Evolutionary conservation across 805 yeast genomes (phyloP).

Genomic region (Vanderwaltozyma yarrowii): DNA sequence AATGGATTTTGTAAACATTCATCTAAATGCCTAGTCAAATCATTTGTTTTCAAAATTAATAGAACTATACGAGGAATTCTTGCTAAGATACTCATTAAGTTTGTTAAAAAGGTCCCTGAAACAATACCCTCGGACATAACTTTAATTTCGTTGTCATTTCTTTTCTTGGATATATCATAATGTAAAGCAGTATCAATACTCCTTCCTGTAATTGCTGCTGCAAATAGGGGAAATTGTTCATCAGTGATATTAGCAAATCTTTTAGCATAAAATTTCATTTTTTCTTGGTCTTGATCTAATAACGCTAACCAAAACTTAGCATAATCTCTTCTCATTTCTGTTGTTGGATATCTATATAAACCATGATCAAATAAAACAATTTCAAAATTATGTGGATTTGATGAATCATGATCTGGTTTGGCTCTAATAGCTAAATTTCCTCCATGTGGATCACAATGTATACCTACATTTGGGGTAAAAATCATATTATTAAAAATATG

Average conservation of each 20-base stretch:
- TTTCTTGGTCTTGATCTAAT: slow-evolving; percentile 53
- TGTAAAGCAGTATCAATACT: slow-evolving; percentile 67
- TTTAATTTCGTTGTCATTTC: slow-evolving; percentile 54
- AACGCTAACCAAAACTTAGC: slow-evolving; percentile 90
- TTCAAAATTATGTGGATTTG: slow-evolving; percentile 67
- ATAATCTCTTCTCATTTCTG: slow-evolving; percentile 67
- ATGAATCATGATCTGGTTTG: slow-evolving; percentile 15
- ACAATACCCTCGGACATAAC: slow-evolving; percentile 56
- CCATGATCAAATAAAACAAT: slow-evolving; percentile 93
- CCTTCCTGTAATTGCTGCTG: slow-evolving; percentile 92
- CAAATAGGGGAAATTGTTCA: slow-evolving; percentile 71
- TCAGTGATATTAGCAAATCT: slow-evolving; percentile 70
- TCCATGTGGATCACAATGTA: slow-evolving; percentile 98
- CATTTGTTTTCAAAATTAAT: slow-evolving; percentile 86
- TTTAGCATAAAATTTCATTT: slow-evolving; percentile 66
- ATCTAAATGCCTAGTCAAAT: slow-evolving; percentile 80
- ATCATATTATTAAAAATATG: slow-evolving; percentile 93
- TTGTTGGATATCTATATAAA: slow-evolving; percentile 73
- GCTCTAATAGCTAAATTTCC: slow-evolving; percentile 84
- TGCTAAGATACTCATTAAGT: slow-evolving; percentile 69
- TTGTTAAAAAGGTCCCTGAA: slow-evolving; percentile 55
- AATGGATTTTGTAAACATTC: slow-evolving; percentile 72
- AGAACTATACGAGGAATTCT: slow-evolving; percentile 78
- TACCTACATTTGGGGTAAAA: slow-evolving; percentile 80
- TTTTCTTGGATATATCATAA: slow-evolving; percentile 45